Percentiles rank a stretch among this genome's conserved stretches.
These are phyloP conservation scores for Fusarium sp. DNA, from an alignment of 2,329 filamentous ascomycete species.

Conservation along the genomic window DNA sequence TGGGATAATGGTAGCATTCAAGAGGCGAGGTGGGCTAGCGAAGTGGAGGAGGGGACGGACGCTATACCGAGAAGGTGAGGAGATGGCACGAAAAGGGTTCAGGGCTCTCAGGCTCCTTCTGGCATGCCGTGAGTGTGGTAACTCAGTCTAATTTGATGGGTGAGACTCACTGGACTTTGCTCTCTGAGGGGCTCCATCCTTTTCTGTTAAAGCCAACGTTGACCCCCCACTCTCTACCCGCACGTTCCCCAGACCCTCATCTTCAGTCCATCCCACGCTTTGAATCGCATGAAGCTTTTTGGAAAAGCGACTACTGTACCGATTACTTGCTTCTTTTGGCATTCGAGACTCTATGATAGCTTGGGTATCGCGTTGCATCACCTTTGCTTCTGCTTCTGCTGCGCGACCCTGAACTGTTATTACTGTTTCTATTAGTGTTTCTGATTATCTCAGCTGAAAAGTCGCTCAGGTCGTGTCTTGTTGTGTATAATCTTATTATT, in stretches of 20 bases:
- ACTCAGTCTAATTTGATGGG: conserved; percentile 15
- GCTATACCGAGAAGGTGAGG: conserved; percentile 41
- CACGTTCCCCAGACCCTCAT: conserved; percentile 39
- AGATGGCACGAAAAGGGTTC: conserved; percentile 39
- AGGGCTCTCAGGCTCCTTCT: conserved; percentile 34
- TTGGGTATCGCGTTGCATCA: conserved; percentile 2
- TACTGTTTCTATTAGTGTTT: conserved; percentile 26
- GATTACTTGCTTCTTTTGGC: conserved; percentile 27
- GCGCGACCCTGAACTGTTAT: conserved; percentile 26
- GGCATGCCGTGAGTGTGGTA: not conserved
- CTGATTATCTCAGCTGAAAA: conserved; percentile 38
- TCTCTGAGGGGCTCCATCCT: conserved; percentile 21
- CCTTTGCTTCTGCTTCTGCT: conserved; percentile 23
- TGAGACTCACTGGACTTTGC: conserved; percentile 6
- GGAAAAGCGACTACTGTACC: conserved; percentile 9
- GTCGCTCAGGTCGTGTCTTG: conserved; percentile 19
- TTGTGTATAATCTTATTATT: conserved; percentile 23
- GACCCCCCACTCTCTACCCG: conserved; percentile 43
- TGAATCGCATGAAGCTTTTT: conserved; percentile 19
- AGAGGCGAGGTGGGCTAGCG: conserved; percentile 36
- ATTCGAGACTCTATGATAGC: conserved; percentile 12
- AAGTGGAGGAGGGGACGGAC: conserved; percentile 40
- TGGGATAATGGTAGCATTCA: conserved; percentile 35
- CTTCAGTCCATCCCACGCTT: conserved; percentile 38
- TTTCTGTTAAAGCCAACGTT: conserved; percentile 36